Conservation (phyloP, 2,329 filamentous ascomycete species). For the Lanzia echinophila region DNA sequence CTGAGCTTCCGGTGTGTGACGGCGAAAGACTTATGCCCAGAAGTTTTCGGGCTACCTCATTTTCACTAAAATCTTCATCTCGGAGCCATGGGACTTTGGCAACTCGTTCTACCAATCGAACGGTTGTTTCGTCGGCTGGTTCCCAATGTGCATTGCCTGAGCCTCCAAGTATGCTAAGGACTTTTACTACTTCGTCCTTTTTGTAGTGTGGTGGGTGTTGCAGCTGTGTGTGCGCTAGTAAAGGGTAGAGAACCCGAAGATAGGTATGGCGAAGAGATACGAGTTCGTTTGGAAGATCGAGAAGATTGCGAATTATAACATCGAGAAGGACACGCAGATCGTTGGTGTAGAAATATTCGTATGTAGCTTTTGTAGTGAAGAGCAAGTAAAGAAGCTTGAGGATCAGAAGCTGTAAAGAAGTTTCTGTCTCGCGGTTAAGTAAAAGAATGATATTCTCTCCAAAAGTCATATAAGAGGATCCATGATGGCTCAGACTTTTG, state of each 20-base stretch:
- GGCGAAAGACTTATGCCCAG: conserved; percentile 66
- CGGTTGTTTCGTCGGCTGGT: conserved; percentile 72
- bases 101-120: conserved; percentile 71
- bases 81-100: conserved; percentile 64
- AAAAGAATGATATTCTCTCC: conserved; percentile 95
- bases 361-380: conserved; percentile 84
- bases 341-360: conserved; percentile 98
- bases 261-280: conserved; percentile 82
- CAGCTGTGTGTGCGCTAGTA: conserved; percentile 87
- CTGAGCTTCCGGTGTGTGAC: conserved; percentile 59
- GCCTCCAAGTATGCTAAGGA: conserved; percentile 66
- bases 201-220: conserved; percentile 87
- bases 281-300: conserved; percentile 84
- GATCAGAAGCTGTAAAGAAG: conserved; percentile 90
- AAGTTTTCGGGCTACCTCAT: conserved; percentile 48
- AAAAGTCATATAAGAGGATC: conserved; percentile 82
- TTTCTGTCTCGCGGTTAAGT: conserved; percentile 90
- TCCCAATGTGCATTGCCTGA: conserved; percentile 68
- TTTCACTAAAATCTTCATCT: conserved; percentile 35
- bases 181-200: conserved; percentile 69
- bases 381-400: conserved; percentile 91
- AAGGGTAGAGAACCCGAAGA: conserved; percentile 81
- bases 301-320: conserved; percentile 92
- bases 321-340: conserved; percentile 90
- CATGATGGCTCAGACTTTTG: conserved; percentile 78